Base-by-base conservation (phyloP, 2,329 filamentous ascomycete genomes). In the Phialophora chinensis region DNA sequence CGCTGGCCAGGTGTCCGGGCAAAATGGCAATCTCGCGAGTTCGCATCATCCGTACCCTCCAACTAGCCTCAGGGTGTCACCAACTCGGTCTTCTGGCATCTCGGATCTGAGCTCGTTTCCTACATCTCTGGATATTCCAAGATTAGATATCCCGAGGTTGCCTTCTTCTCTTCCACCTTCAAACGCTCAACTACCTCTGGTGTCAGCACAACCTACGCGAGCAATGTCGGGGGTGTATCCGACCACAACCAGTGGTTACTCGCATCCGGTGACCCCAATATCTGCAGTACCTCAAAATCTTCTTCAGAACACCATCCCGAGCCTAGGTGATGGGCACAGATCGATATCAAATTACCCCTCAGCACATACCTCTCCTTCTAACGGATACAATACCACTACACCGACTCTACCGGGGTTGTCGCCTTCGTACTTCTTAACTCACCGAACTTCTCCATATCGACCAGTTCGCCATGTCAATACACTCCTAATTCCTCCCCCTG, bases 361-460 rank as follows among this genome's bases (percentile, higher is more conserved):
- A 38, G 83, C 81, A 23, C 81, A 79, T 10, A 83, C 84, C 0
- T 94, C 91, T 0, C 93, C 92, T 0, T 77, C 90, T n/a, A 85
- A 84, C n/a, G 86, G 88, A 17, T 83, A 86, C 25, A 90, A 86
- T 61, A 81, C 81, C 6, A 81, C 83, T 53, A 85, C 86, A 2
- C 80, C 88, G 8, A 89, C 90, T 5, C 64, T 69, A 29, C 87
- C 88, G 53, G 90, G 91, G 35, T 86, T 95, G 70, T 98, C 95
- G 35, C 94, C 94, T 0, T 93, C 91, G 11, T 87, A 92, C 74
- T 96, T 96, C 78, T 83, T 97, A 44, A 90, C 91, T 74, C 92
- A 97, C 76, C 87, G 95, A 64, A 89, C 91, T 69, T 98, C 94
- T 63, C 95, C 95, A 2, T 98, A 98, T 79, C 91, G 92, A 70